Evolutionary conservation across 2,329 filamentous ascomycete species (phyloP).

Genomic region (Fusarium liriodendri): DNA sequence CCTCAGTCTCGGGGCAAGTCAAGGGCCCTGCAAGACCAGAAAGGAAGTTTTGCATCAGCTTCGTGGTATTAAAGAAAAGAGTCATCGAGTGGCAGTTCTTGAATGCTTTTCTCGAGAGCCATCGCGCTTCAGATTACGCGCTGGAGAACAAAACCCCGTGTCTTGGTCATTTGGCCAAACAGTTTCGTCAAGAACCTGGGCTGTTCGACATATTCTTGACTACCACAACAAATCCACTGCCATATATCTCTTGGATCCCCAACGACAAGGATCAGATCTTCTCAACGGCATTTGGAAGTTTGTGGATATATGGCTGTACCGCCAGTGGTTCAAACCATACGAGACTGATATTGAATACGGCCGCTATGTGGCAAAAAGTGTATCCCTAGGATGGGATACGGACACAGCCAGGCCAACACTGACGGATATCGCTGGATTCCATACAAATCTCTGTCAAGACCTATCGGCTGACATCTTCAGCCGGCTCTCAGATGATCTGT

Average conservation of each 20-base stretch:
- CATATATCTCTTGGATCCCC: conserved; percentile 1
- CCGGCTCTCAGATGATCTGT: background rate
- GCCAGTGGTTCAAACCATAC: conserved; percentile 8
- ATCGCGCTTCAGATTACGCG: background rate
- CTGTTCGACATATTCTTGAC: background rate
- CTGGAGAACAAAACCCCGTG: background rate
- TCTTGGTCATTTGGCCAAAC: background rate
- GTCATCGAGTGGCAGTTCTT: background rate
- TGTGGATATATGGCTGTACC: conserved; percentile 14
- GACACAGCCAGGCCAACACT: background rate
- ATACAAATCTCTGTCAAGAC: conserved; percentile 3
- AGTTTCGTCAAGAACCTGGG: background rate
- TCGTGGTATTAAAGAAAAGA: background rate
- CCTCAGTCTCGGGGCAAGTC: background rate
- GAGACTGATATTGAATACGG: conserved; percentile 1
- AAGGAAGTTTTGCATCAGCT: conserved; percentile 2
- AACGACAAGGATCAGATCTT: background rate
- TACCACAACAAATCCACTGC: conserved; percentile 5
- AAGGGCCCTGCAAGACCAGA: background rate
- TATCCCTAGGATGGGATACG: background rate
- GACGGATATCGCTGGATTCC: background rate
- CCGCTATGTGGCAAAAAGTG: background rate
- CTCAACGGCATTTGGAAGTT: background rate
- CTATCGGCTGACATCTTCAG: background rate
- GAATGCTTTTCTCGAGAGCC: background rate